Percentiles rank a stretch among this genome's conserved stretches.
phyloP scores from a whole-genome alignment of 164 flowering plant species.

The Aristolochia californica region DNA sequence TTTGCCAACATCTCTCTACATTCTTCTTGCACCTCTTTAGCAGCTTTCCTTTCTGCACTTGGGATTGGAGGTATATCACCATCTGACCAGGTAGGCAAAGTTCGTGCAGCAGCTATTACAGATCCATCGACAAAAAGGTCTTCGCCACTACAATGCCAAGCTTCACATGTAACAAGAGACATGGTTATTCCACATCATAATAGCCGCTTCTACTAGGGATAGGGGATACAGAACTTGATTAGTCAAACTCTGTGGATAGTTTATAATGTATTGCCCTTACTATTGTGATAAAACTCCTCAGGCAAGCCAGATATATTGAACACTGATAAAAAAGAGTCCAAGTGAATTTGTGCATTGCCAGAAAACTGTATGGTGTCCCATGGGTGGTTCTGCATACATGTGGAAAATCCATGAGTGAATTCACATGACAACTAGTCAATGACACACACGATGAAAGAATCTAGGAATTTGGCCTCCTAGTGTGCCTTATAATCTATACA shows the following conservation, averaged over 20 bases:
- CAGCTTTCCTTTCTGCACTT: constrained; percentile 72
- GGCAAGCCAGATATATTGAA: constrained; percentile 85
- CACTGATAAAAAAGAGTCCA: constrained; percentile 88
- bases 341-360: constrained; percentile 56
- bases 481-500: no score
- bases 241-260: neutral
- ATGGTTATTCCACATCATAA: neutral
- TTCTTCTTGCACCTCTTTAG: constrained; percentile 67
- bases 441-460: no score
- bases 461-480: no score
- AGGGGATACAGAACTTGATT: neutral
- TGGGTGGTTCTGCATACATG: constrained; percentile 75
- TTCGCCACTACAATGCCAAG: constrained; percentile 36
- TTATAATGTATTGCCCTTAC: constrained; percentile 30
- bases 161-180: constrained; percentile 26
- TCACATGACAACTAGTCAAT: neutral
- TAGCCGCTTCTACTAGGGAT: neutral
- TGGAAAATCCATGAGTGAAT: neutral
- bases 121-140: constrained; percentile 84
- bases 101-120: constrained; percentile 87
- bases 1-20: constrained; percentile 69
- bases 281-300: constrained; percentile 69
- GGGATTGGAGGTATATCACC: constrained; percentile 79
- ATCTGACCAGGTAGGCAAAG: constrained; percentile 91
- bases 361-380: constrained; percentile 81